Evolutionary conservation across 2,329 filamentous ascomycete genomes (phyloP).

Genomic region (Stenocarpella maydis): DNA sequence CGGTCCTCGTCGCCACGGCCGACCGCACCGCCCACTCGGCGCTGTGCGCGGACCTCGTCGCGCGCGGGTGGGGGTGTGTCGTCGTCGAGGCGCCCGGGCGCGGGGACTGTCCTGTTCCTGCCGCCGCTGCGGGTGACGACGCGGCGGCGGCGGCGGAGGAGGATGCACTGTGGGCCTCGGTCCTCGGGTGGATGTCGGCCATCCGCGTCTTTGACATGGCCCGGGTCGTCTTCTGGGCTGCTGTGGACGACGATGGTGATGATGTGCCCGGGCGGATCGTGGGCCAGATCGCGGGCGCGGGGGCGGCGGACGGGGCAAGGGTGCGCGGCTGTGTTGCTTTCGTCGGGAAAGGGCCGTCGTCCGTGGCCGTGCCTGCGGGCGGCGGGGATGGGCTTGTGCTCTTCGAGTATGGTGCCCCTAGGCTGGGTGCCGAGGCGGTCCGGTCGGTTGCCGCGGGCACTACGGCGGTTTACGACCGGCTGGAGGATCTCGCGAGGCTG

Average conservation of each 20-base stretch:
- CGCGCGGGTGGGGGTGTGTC: slow-evolving; percentile 69
- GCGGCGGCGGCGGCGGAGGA: no score
- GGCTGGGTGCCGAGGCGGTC: neutral
- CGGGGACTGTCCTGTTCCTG: slow-evolving; percentile 71
- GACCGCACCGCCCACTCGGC: slow-evolving; percentile 70
- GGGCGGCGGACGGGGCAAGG: neutral
- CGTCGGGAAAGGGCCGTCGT: neutral
- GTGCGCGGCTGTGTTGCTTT: slow-evolving; percentile 26
- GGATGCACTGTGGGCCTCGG: slow-evolving; percentile 66
- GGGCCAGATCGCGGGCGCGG: neutral
- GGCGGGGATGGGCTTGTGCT: neutral
- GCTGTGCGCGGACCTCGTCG: slow-evolving; percentile 67
- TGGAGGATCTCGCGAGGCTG: slow-evolving; percentile 36
- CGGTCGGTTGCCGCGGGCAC: neutral
- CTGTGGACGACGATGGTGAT: neutral
- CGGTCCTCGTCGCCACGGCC: slow-evolving; percentile 66
- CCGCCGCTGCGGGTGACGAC: slow-evolving; percentile 54
- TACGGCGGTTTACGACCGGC: slow-evolving; percentile 37
- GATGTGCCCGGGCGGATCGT: neutral
- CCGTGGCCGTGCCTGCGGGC: neutral
- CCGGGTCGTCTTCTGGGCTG: slow-evolving; percentile 66
- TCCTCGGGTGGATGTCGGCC: slow-evolving; percentile 65
- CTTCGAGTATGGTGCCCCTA: slow-evolving; percentile 1
- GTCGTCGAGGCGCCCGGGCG: slow-evolving; percentile 72
- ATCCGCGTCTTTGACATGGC: slow-evolving; percentile 63